A percentile compares a stretch with the other conserved stretches of the same genome.
Evolutionary conservation across 2,329 filamentous ascomycete genomes (phyloP).

Genomic region (Penicillium sp.): DNA sequence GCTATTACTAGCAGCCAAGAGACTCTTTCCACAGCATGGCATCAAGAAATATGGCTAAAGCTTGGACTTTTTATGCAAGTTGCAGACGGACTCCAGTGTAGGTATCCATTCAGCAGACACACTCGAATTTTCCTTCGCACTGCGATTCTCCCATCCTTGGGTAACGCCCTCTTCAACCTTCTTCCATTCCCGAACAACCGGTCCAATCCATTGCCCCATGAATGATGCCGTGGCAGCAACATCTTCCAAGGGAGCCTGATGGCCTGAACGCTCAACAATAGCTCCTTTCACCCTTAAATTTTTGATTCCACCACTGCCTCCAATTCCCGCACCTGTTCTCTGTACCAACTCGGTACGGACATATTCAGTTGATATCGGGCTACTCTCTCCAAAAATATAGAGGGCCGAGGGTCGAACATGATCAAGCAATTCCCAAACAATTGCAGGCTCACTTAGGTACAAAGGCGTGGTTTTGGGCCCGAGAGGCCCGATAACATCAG

Average conservation of each 20-base stretch:
- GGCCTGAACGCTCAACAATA: conserved; percentile 25
- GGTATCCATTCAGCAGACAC: conserved; percentile 6
- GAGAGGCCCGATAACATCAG: too few species aligned
- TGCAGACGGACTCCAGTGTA: too few species aligned
- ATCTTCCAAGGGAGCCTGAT: conserved; percentile 34
- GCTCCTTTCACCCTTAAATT: conserved; percentile 37
- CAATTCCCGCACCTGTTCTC: conserved; percentile 32
- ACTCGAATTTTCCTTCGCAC: conserved; percentile 6
- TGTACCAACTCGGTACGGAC: too few species aligned
- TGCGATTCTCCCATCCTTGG: conserved; percentile 3
- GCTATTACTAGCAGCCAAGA: too few species aligned
- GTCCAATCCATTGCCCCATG: conserved; percentile 9
- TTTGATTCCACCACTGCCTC: conserved; percentile 56
- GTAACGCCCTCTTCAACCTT: neutral
- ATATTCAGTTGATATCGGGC: too few species aligned
- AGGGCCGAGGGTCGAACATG: conserved; percentile 15
- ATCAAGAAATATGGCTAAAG: too few species aligned
- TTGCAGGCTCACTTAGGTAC: too few species aligned
- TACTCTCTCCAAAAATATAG: too few species aligned
- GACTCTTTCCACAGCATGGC: too few species aligned
- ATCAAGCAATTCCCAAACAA: conserved; percentile 6
- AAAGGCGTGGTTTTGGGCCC: too few species aligned
- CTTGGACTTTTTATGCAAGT: too few species aligned
- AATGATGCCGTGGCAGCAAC: conserved; percentile 26
- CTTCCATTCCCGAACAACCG: neutral